These are phyloP conservation scores for Alternaria arbusti DNA, from an alignment of 2,329 filamentous ascomycete genomes.

Conservation along the genomic window DNA sequence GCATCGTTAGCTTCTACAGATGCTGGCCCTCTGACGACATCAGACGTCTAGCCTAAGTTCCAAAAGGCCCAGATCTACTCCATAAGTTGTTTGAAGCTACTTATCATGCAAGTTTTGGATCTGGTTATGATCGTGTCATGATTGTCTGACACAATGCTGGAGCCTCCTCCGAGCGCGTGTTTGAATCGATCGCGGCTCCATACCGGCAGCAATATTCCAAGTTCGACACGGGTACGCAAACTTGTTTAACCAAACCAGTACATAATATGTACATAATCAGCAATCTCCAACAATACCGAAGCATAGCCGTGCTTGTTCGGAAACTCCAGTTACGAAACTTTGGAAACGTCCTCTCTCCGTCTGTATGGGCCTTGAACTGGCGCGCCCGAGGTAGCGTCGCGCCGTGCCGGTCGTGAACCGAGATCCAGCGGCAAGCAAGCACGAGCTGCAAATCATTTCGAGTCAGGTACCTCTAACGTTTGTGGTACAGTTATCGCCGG, in stretches of 20 bases:
- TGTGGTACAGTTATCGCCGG: background rate
- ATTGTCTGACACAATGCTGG: conserved; percentile 3
- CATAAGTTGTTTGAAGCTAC: background rate
- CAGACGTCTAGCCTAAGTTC: conserved; percentile 1
- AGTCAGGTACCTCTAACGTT: conserved; percentile 17
- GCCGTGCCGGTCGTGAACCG: conserved; percentile 32
- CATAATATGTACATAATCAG: background rate
- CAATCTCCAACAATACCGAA: background rate
- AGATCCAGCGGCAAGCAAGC: conserved; percentile 34
- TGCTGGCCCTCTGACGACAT: conserved; percentile 11
- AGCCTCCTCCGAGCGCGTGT: background rate
- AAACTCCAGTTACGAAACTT: background rate
- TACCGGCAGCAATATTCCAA: background rate
- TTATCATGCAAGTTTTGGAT: background rate
- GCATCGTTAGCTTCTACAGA: background rate
- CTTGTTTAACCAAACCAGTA: background rate
- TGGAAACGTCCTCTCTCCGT: background rate
- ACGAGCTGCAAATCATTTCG: conserved; percentile 23
- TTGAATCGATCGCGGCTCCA: background rate
- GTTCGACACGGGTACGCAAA: background rate
- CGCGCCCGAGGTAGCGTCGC: conserved; percentile 29
- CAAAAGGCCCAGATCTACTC: conserved; percentile 1
- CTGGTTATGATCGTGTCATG: conserved; percentile 10
- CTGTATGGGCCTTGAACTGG: conserved; percentile 12
- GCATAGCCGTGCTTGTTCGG: background rate